These are phyloP conservation scores for Spongospora subterranea DNA, from an alignment of 208 protist genomes.

Conservation along the genomic window DNA sequence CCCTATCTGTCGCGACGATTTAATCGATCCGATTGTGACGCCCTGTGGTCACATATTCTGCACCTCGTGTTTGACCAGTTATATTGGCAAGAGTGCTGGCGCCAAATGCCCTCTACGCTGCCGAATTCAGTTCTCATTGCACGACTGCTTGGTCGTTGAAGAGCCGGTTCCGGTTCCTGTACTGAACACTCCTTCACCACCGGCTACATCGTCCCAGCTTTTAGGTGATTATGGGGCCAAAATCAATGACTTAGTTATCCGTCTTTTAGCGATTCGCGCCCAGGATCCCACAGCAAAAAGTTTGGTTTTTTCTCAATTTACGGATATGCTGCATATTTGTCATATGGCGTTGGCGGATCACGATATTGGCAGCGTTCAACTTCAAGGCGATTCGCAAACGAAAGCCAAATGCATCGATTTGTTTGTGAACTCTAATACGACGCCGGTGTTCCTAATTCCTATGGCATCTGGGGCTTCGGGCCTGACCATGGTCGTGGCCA, in stretches of 20 bases:
- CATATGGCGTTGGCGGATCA: not conserved
- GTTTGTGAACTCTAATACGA: not conserved
- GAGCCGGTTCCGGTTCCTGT: not conserved
- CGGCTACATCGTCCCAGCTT: not conserved
- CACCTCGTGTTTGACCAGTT: not conserved
- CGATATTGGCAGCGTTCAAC: constrained; percentile 27
- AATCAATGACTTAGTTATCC: not conserved
- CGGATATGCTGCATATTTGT: constrained; percentile 10
- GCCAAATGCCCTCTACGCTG: constrained; percentile 1
- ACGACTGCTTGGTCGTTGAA: constrained; percentile 24
- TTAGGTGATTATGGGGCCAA: constrained; percentile 14
- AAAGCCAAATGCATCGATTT: constrained; percentile 16
- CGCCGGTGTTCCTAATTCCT: constrained; percentile 14
- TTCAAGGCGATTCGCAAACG: not conserved
- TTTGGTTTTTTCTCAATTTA: constrained; percentile 46
- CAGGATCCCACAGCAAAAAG: constrained; percentile 1
- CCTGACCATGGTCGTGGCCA: constrained; percentile 32
- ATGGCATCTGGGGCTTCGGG: constrained; percentile 21
- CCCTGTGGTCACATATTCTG: constrained; percentile 47
- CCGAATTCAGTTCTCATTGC: not conserved
- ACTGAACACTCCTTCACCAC: not conserved
- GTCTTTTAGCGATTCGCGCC: not conserved
- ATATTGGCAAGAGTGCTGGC: not conserved
- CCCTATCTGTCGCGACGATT: constrained; percentile 24
- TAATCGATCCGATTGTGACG: not conserved